phyloP scores from a whole-genome alignment of 495 filamentous ascomycete species.

The Penicillium pancosmium region DNA sequence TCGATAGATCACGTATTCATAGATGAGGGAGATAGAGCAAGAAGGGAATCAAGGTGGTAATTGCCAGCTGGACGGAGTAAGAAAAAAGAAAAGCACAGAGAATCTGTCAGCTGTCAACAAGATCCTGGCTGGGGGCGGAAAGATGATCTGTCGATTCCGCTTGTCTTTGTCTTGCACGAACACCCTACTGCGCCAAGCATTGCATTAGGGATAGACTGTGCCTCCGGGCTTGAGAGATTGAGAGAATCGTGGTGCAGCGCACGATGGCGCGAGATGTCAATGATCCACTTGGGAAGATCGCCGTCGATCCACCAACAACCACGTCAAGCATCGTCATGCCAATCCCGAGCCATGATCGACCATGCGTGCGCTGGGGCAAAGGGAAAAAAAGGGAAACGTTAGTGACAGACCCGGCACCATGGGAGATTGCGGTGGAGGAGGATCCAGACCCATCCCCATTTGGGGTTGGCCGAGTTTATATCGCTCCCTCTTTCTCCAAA shows the following conservation, averaged over 20 bases:
- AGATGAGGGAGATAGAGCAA: not conserved
- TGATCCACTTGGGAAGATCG: slow-evolving; percentile 22
- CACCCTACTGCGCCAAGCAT: slow-evolving; percentile 26
- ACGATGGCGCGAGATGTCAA: slow-evolving; percentile 23
- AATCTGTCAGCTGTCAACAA: slow-evolving; percentile 21
- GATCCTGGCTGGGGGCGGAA: not conserved
- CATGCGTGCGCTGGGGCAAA: slow-evolving; percentile 14
- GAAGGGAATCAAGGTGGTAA: not conserved
- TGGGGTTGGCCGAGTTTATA: slow-evolving; percentile 11
- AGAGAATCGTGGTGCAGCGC: not conserved
- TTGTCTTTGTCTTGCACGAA: slow-evolving; percentile 16
- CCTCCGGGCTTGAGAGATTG: not conserved
- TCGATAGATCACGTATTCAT: slow-evolving; percentile 16
- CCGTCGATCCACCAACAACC: slow-evolving; percentile 23
- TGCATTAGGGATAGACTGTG: slow-evolving; percentile 20
- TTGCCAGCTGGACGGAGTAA: not conserved
- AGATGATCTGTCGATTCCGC: slow-evolving; percentile 27
- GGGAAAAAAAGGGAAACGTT: slow-evolving; percentile 4
- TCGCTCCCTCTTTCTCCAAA: slow-evolving; percentile 23
- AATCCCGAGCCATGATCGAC: slow-evolving; percentile 29
- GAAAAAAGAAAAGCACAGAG: not conserved
- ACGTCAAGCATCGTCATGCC: slow-evolving; percentile 28
- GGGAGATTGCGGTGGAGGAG: slow-evolving; percentile 21
- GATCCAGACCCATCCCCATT: slow-evolving; percentile 7
- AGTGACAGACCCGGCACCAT: slow-evolving; percentile 17